These are phyloP conservation scores for Talaromyces amestolkiae DNA, from an alignment of 2,329 filamentous ascomycete species.

Conservation along the genomic window DNA sequence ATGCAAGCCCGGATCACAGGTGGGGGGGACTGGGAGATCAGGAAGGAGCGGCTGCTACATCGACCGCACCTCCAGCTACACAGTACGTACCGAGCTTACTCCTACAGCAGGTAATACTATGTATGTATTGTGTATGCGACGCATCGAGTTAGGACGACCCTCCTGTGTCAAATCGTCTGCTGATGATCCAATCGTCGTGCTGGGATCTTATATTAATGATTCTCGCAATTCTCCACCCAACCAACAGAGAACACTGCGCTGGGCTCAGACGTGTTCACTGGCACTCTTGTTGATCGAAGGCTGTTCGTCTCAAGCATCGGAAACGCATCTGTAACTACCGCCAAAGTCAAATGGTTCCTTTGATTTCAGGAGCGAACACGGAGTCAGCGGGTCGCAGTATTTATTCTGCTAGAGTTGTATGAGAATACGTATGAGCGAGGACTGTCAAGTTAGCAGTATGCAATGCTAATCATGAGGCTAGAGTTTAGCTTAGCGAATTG, in stretches of 20 bases:
- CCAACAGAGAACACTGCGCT: neutral
- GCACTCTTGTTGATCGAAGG: neutral
- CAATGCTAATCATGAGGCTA: too few species aligned
- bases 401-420: neutral
- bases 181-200: neutral
- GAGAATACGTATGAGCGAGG: neutral
- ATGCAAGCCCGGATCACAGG: neutral
- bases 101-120: neutral
- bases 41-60: neutral
- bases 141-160: conserved; percentile 7
- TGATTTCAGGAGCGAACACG: conserved; percentile 5
- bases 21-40: neutral
- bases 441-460: neutral
- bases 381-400: neutral
- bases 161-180: conserved; percentile 1
- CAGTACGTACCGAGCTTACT: neutral
- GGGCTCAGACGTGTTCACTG: neutral
- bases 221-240: neutral
- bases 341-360: neutral
- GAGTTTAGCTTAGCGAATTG: neutral
- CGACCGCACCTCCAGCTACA: neutral
- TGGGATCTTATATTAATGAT: conserved; percentile 1
- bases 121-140: conserved; percentile 1
- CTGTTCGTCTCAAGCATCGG: neutral
- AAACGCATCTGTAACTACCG: neutral